phyloP scores from a whole-genome alignment of 1,139 yeast species.

The Sugiyamaella grinbergsii region DNA sequence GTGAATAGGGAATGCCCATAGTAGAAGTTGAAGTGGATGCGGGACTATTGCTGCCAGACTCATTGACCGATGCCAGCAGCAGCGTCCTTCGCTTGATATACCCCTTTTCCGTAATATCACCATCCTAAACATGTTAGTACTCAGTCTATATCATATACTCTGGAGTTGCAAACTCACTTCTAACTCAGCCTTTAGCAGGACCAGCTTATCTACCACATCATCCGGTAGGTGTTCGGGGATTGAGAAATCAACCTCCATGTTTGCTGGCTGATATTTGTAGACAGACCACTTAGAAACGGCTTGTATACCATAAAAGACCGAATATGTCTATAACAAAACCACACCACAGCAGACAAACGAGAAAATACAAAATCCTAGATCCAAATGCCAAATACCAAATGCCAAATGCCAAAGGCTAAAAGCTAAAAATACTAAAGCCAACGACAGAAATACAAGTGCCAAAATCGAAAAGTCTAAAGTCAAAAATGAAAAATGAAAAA shows the following conservation, averaged over 20 bases:
- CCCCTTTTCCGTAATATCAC: constrained; percentile 69
- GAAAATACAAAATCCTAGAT: too few relatives aligned
- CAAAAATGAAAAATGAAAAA: too few relatives aligned
- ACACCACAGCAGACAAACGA: too few relatives aligned
- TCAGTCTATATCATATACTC: neutral
- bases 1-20: constrained; percentile 13
- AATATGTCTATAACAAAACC: too few relatives aligned
- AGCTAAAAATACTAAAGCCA: too few relatives aligned
- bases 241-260: constrained; percentile 45
- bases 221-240: constrained; percentile 48
- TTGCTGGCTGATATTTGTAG: neutral
- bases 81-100: constrained; percentile 58
- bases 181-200: constrained; percentile 52
- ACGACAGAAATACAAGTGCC: too few relatives aligned
- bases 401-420: too few relatives aligned
- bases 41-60: constrained; percentile 25
- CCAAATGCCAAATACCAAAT: too few relatives aligned
- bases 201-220: constrained; percentile 44
- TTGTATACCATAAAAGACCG: too few relatives aligned
- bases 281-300: too few relatives aligned
- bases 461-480: too few relatives aligned
- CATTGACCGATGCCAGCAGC: constrained; percentile 41
- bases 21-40: constrained; percentile 24
- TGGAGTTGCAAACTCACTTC: constrained; percentile 30
- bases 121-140: constrained; percentile 47